Evolutionary conservation across 1,284 basidiomycete species (phyloP).

Genomic region (Fistulina hepatica): DNA sequence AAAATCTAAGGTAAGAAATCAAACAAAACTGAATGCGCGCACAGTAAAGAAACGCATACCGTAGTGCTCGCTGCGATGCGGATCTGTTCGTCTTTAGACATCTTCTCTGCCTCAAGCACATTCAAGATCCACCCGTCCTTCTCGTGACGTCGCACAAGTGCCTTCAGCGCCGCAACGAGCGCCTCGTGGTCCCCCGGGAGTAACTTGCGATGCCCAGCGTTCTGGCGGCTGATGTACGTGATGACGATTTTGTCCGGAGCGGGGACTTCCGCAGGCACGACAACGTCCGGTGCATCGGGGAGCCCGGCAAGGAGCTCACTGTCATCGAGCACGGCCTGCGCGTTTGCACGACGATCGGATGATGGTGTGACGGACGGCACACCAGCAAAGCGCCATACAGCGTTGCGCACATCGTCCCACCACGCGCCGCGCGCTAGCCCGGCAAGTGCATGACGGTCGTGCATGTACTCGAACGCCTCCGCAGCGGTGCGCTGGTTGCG

Average conservation of each 20-base stretch:
- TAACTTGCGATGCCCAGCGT: conserved; percentile 39
- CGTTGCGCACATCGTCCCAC: conserved; percentile 60
- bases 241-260: conserved; percentile 25
- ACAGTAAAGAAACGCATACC: conserved; percentile 26
- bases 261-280: conserved; percentile 23
- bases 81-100: conserved; percentile 67
- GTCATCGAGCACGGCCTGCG: too few species aligned
- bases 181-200: conserved; percentile 46
- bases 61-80: conserved; percentile 52
- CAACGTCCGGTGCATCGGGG: too few species aligned
- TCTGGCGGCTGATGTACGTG: conserved; percentile 48
- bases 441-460: conserved; percentile 23
- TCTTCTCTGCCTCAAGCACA: conserved; percentile 52
- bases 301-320: too few species aligned
- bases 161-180: conserved; percentile 46
- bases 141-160: conserved; percentile 38
- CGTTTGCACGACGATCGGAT: too few species aligned
- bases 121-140: conserved; percentile 46
- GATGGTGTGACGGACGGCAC: conserved; percentile 20
- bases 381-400: conserved; percentile 54
- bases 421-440: conserved; percentile 35
- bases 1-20: conserved; percentile 40
- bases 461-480: conserved; percentile 47
- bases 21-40: background rate
- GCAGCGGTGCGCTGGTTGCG: conserved; percentile 59